phyloP scores from a whole-genome alignment of 495 filamentous ascomycete genomes.

The Neurospora terricola region DNA sequence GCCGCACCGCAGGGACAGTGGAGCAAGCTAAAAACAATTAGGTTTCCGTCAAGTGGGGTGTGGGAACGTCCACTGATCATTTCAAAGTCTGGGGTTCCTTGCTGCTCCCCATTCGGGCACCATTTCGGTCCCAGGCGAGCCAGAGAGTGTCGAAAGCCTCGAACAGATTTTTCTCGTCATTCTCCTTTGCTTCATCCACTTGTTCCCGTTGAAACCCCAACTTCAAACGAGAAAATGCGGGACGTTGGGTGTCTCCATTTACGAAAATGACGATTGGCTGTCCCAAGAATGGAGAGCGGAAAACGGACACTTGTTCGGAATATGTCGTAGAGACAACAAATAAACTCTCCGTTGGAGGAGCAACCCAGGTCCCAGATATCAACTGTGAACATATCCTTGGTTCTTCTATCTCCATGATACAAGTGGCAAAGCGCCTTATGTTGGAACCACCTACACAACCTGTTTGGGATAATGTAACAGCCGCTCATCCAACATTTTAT shows the following conservation, averaged over 20 bases:
- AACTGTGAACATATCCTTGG: not conserved
- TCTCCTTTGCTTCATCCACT: not conserved
- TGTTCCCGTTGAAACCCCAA: not conserved
- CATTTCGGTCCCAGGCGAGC: not conserved
- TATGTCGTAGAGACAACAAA: not conserved
- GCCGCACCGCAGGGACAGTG: not conserved
- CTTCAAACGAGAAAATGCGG: not conserved
- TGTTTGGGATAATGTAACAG: not conserved
- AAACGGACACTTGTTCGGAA: not conserved
- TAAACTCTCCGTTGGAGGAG: not conserved
- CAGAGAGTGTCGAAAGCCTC: not conserved
- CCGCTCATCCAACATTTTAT: not conserved
- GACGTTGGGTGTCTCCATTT: not conserved
- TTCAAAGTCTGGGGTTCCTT: not conserved
- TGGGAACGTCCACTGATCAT: not conserved
- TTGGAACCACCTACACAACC: not conserved
- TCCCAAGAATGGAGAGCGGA: not conserved
- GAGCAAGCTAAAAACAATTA: not conserved
- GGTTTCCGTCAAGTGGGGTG: not conserved
- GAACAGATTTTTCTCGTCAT: not conserved
- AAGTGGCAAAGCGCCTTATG: not conserved
- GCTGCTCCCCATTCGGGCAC: not conserved
- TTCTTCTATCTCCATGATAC: not conserved
- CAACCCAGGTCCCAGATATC: not conserved
- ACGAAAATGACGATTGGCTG: not conserved